Evolutionary conservation across 2,329 filamentous ascomycete species (phyloP).

Genomic region (Mycosphaerella sp.): DNA sequence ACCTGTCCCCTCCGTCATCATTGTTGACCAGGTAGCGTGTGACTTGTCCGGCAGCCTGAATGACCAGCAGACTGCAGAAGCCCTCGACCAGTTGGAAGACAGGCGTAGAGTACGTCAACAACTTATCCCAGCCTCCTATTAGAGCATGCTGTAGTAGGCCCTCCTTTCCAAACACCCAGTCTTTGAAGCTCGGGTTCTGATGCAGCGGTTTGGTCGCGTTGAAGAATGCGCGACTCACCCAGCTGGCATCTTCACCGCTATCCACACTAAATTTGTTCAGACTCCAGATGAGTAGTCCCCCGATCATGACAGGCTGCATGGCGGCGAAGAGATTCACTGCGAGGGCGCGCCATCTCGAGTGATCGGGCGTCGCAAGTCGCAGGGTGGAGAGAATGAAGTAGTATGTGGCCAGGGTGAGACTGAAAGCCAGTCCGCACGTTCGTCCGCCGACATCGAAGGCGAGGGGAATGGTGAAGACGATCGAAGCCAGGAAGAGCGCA

Average conservation of each 20-base stretch:
- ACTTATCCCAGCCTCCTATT: conserved; percentile 81
- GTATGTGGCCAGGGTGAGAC: conserved; percentile 78
- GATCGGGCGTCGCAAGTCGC: conserved; percentile 72
- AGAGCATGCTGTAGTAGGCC: conserved; percentile 74
- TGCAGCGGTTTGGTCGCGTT: conserved; percentile 33
- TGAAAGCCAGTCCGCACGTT: conserved; percentile 90
- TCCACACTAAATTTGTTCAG: conserved; percentile 94
- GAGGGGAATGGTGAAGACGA: conserved; percentile 92
- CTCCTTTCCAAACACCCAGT: conserved; percentile 84
- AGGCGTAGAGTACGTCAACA: conserved; percentile 83
- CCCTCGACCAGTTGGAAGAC: conserved; percentile 92
- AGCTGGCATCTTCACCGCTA: conserved; percentile 60
- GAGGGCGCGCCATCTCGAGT: conserved; percentile 67
- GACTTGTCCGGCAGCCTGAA: conserved; percentile 90
- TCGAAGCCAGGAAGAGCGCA: conserved; percentile 72
- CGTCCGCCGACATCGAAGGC: conserved; percentile 96
- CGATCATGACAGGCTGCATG: conserved; percentile 82
- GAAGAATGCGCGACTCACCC: conserved; percentile 62
- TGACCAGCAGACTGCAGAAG: conserved; percentile 92
- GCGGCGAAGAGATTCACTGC: conserved; percentile 64
- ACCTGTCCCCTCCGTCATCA: conserved; percentile 80
- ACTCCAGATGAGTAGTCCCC: conserved; percentile 85
- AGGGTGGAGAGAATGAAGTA: conserved; percentile 83
- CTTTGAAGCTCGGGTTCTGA: conserved; percentile 59
- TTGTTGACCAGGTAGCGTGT: conserved; percentile 92